Percentiles rank a stretch among this genome's conserved stretches.
phyloP scores from a whole-genome alignment of 2,329 filamentous ascomycete species.

The Orbilia blumenaviensis region DNA sequence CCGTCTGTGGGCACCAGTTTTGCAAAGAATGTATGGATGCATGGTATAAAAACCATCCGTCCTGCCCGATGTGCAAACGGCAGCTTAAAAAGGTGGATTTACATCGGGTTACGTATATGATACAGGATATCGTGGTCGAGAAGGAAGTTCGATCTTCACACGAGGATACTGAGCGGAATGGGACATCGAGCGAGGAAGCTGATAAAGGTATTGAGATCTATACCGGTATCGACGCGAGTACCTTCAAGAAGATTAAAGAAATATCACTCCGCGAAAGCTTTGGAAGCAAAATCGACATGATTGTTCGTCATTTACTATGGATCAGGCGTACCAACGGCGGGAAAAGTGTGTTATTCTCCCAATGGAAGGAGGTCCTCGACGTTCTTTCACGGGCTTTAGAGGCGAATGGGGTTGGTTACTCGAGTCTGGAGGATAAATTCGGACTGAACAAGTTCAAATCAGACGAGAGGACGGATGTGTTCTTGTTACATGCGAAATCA shows the following conservation, averaged over 20 bases:
- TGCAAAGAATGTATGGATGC: slow-evolving; percentile 84
- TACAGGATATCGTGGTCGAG: slow-evolving; percentile 75
- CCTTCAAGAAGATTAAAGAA: slow-evolving; percentile 74
- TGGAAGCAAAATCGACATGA: slow-evolving; percentile 86
- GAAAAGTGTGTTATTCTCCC: slow-evolving; percentile 94
- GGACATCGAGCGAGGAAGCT: not conserved
- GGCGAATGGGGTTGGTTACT: slow-evolving; percentile 76
- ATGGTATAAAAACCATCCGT: slow-evolving; percentile 79
- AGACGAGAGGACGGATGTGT: slow-evolving; percentile 68
- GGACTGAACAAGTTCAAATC: slow-evolving; percentile 80
- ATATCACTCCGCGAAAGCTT: slow-evolving; percentile 79
- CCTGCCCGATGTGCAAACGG: slow-evolving; percentile 85
- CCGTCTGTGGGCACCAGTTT: slow-evolving; percentile 89
- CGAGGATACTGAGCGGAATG: not conserved
- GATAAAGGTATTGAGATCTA: slow-evolving; percentile 69
- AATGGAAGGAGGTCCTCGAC: slow-evolving; percentile 82
- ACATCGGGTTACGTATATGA: slow-evolving; percentile 85
- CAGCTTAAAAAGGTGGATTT: slow-evolving; percentile 73
- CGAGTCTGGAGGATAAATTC: slow-evolving; percentile 73
- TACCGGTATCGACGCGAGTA: slow-evolving; percentile 69
- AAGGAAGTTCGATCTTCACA: slow-evolving; percentile 64
- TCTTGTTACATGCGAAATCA: slow-evolving; percentile 86
- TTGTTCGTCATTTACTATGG: slow-evolving; percentile 84
- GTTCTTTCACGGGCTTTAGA: slow-evolving; percentile 76
- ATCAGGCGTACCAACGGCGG: slow-evolving; percentile 86